Evolutionary conservation across 108 stramenopile genomes (phyloP).

Genomic region (Chaetoceros tenuissimus): DNA sequence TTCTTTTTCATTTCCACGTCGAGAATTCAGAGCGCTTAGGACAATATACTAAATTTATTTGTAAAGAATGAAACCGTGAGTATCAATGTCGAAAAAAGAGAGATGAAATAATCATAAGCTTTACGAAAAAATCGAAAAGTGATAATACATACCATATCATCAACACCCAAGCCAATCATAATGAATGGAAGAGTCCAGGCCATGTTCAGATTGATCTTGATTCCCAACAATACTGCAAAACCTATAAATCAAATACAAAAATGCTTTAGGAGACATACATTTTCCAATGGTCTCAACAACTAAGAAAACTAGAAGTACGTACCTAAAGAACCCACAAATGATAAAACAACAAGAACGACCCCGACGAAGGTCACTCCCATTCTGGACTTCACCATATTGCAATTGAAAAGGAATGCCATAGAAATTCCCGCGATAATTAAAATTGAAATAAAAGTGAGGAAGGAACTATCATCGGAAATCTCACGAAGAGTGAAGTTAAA

Average conservation of each 20-base stretch:
- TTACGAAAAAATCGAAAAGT: too few species aligned
- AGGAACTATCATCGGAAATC: slow-evolving; percentile 26
- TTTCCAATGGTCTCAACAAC: too few species aligned
- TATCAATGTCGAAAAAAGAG: not conserved
- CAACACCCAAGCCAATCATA: slow-evolving; percentile 33
- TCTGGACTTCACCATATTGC: slow-evolving; percentile 28
- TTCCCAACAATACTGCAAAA: slow-evolving; percentile 20
- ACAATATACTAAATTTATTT: slow-evolving; percentile 16
- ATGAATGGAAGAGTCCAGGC: slow-evolving; percentile 50
- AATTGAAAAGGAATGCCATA: slow-evolving; percentile 18
- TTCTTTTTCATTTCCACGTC: slow-evolving; percentile 8
- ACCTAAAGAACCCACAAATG: slow-evolving; percentile 33
- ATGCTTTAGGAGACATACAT: too few species aligned
- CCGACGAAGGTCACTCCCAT: slow-evolving; percentile 26
- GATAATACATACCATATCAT: slow-evolving; percentile 19
- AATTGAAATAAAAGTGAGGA: slow-evolving; percentile 21
- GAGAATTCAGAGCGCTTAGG: slow-evolving; percentile 23
- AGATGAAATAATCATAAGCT: not conserved
- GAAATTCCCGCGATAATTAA: slow-evolving; percentile 29
- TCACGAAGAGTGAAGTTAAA: slow-evolving; percentile 27
- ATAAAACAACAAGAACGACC: slow-evolving; percentile 22
- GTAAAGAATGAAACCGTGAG: not conserved
- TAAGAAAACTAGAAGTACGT: too few species aligned
- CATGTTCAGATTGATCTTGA: slow-evolving; percentile 31
- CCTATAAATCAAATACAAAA: too few species aligned